Evolutionary conservation across 345 rosid genomes (phyloP).

Genomic region (Melastoma malabathricum): DNA sequence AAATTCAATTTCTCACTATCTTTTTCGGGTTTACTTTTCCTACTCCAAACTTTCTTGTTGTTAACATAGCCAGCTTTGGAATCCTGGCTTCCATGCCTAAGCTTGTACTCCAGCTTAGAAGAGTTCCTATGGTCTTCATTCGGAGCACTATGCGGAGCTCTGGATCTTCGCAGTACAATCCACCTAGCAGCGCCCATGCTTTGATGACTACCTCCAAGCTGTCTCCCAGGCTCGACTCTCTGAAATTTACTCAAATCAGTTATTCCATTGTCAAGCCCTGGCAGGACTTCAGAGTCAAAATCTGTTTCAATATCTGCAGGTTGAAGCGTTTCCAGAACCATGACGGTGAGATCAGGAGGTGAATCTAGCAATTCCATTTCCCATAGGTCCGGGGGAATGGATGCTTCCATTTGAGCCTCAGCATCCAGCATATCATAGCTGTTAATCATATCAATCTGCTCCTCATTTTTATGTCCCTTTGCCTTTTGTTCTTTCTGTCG

Average conservation of each 20-base stretch:
- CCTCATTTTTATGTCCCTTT: slow-evolving; percentile 44
- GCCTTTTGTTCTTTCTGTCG: slow-evolving; percentile 78
- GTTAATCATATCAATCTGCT: slow-evolving; percentile 23
- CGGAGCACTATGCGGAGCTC: slow-evolving; percentile 33
- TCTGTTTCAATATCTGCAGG: slow-evolving; percentile 21
- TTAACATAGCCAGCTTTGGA: slow-evolving; percentile 18
- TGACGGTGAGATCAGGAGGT: slow-evolving; percentile 13
- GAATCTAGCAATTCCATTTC: slow-evolving; percentile 31
- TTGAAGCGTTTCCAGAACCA: slow-evolving; percentile 21
- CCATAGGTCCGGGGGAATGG: slow-evolving; percentile 22
- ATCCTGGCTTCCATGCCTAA: slow-evolving; percentile 48
- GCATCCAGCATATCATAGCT: slow-evolving; percentile 29
- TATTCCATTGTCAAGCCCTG: slow-evolving; percentile 20
- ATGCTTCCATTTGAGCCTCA: slow-evolving; percentile 29
- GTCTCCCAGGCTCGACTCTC: slow-evolving; percentile 18
- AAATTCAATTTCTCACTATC: slow-evolving; percentile 22
- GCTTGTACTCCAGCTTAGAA: slow-evolving; percentile 32
- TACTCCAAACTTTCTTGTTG: slow-evolving; percentile 65
- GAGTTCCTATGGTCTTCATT: slow-evolving; percentile 26
- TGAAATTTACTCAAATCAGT: slow-evolving; percentile 19
- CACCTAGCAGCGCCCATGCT: slow-evolving; percentile 9
- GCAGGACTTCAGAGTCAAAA: slow-evolving; percentile 32
- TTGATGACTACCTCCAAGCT: slow-evolving; percentile 5
- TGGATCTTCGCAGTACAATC: slow-evolving; percentile 26
- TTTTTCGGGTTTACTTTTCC: slow-evolving; percentile 38